These are phyloP conservation scores for Colletotrichum spinosum DNA, from an alignment of 2,329 filamentous ascomycete genomes.

Conservation along the genomic window DNA sequence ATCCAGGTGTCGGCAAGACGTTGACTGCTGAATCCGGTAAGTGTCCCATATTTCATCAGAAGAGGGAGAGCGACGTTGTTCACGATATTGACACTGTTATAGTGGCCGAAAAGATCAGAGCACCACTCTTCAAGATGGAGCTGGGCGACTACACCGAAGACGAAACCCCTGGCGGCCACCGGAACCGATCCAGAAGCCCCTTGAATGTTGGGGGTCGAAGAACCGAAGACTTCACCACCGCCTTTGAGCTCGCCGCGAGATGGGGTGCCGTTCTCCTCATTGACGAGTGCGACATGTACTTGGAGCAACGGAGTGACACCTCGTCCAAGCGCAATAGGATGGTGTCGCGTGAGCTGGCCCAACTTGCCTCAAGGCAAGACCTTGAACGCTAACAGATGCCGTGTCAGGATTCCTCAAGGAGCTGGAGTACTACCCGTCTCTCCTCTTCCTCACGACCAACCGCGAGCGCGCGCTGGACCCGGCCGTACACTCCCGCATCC, in stretches of 20 bases:
- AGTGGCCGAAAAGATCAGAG: constrained; percentile 52
- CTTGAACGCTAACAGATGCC: background rate
- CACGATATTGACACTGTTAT: constrained; percentile 10
- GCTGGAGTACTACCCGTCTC: constrained; percentile 92
- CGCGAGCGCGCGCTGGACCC: constrained; percentile 65
- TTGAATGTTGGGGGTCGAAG: background rate
- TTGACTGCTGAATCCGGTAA: constrained; percentile 49
- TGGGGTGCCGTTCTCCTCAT: constrained; percentile 89
- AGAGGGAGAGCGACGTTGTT: too few species aligned
- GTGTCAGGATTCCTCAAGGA: constrained; percentile 74
- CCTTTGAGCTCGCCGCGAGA: constrained; percentile 55
- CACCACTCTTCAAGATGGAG: constrained; percentile 53
- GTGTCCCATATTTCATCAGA: background rate
- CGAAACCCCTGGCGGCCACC: constrained; percentile 46
- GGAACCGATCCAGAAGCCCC: background rate
- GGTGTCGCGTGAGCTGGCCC: constrained; percentile 24
- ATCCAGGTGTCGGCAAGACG: constrained; percentile 52
- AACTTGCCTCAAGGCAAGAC: background rate
- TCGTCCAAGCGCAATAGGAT: constrained; percentile 30
- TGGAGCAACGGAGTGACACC: constrained; percentile 77
- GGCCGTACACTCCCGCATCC: constrained; percentile 62
- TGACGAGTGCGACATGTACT: constrained; percentile 87
- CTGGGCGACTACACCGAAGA: constrained; percentile 74
- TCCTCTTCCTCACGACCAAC: constrained; percentile 90
- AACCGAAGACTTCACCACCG: constrained; percentile 48